Evolutionary conservation across 441 rosid species (phyloP), one percentile per base, ranked within the genome.

Genomic region (Euphorbia corollata): DNA sequence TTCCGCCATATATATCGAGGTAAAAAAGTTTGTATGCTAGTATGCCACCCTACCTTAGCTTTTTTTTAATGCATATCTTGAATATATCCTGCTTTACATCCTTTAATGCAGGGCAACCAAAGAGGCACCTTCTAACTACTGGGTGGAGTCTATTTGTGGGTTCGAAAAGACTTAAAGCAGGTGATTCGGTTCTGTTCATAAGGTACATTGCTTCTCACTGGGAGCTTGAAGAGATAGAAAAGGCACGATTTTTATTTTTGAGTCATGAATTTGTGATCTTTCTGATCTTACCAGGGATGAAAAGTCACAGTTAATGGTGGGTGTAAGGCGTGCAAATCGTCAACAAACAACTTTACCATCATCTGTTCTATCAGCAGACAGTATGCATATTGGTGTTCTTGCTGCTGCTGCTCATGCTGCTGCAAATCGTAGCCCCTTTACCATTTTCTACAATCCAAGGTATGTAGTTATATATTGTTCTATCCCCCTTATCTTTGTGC

Each of bases 351-450:
- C 92, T 0, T 73, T 91, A 64, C 97, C 97, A 20, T 93, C 96
- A 16, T 89, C 92, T 9, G 99, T 97, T 78, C 86, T 89, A 23
- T 93, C 97, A 30, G 92, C 97, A 13, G 99, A 91, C 60, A 91
- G 96, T 74, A 93, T 91, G 97, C 99, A 93, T 78, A 93, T 93
- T n/a, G 99, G 97, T 68, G 92, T 93, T 72, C 99, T 93, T 73
- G 97, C 99, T 71, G 99, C 99, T 73, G 96, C 97, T 0, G 96
- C 99, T 68, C 99, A 93, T 68, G 99, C 99, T 41, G 91, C 96
- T 45, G 83, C 95, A 0, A 89, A 85, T 65, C 81, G 86, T 18
- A 93, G 90, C 69, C 85, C 93, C 24, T 93, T 93, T 80, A 84
- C 90, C 50, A 89, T 93, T 59, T 93, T 87, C 84, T 93, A 89